A percentile compares a stretch with the other conserved stretches of the same genome.
Evolutionary conservation across 352 stramenopile species (phyloP).

Genomic region (Pythium dissimile): DNA sequence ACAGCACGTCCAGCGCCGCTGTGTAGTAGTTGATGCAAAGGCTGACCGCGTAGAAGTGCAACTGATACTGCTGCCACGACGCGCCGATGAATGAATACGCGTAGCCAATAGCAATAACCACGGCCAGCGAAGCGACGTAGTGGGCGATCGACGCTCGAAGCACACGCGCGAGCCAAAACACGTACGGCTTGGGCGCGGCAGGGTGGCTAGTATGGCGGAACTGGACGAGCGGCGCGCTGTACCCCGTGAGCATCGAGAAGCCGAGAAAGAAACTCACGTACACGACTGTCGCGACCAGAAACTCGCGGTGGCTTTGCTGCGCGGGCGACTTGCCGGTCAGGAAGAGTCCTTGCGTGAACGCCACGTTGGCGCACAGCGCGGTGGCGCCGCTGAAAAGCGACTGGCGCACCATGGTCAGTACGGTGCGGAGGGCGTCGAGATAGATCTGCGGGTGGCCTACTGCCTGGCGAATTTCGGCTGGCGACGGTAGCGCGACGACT

Average conservation of each 20-base stretch:
- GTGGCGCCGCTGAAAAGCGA: slow-evolving; percentile 4
- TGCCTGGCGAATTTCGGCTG: background rate
- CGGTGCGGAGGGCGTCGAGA: background rate
- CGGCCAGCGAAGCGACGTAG: background rate
- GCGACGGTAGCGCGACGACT: background rate
- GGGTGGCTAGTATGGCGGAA: background rate
- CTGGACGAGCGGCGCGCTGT: background rate
- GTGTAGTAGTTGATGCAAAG: slow-evolving; percentile 10
- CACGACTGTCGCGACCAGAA: slow-evolving; percentile 7
- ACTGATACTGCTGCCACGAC: background rate
- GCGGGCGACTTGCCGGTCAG: background rate
- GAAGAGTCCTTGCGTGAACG: slow-evolving; percentile 14
- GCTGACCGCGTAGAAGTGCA: slow-evolving; percentile 13
- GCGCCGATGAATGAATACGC: background rate
- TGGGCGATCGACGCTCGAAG: background rate
- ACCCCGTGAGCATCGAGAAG: background rate
- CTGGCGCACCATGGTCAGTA: slow-evolving; percentile 2
- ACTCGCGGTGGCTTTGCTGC: slow-evolving; percentile 6
- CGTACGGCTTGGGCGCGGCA: background rate
- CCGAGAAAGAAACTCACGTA: background rate
- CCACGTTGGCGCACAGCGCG: background rate
- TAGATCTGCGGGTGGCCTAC: background rate
- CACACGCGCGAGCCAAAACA: slow-evolving; percentile 10
- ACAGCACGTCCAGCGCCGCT: background rate
- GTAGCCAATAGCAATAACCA: slow-evolving; percentile 4